These are phyloP conservation scores for Gossypium herbaceum DNA, from an alignment of 345 rosid genomes.

Conservation along the genomic window DNA sequence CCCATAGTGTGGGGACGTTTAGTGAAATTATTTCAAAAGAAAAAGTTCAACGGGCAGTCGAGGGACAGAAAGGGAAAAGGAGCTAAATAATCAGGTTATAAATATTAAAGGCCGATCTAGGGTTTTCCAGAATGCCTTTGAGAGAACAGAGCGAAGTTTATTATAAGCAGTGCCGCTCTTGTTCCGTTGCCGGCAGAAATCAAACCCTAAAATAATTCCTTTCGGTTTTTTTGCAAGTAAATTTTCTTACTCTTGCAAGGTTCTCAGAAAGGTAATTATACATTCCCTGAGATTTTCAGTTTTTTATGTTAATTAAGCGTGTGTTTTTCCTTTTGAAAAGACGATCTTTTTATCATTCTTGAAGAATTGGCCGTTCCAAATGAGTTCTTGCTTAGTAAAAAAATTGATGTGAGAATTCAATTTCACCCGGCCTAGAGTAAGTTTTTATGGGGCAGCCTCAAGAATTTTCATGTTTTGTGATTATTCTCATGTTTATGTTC, in stretches of 20 bases:
- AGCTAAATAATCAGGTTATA: not conserved
- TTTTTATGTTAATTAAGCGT: not conserved
- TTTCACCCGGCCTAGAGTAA: conserved; percentile 20
- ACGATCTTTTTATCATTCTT: not conserved
- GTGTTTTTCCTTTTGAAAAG: not conserved
- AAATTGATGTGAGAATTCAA: not conserved
- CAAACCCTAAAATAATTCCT: not conserved
- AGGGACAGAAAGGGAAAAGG: not conserved
- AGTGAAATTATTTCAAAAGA: too few relatives aligned
- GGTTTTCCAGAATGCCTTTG: not conserved
- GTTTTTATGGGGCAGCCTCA: conserved; percentile 14
- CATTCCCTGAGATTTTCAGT: not conserved
- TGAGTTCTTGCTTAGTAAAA: conserved; percentile 10
- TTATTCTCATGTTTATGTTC: not conserved
- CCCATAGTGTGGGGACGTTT: too few relatives aligned
- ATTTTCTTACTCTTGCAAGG: not conserved
- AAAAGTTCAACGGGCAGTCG: not conserved
- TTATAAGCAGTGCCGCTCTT: not conserved
- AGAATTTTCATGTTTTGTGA: not conserved
- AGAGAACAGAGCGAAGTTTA: conserved; percentile 2
- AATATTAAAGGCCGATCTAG: not conserved
- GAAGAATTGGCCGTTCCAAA: conserved; percentile 12
- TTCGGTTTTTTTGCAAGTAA: not conserved
- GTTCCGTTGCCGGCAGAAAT: conserved; percentile 17
- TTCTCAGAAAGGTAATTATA: not conserved